Evolutionary conservation across 306 rosid species (phyloP).

Genomic region (Oxytropis ochrocephala): DNA sequence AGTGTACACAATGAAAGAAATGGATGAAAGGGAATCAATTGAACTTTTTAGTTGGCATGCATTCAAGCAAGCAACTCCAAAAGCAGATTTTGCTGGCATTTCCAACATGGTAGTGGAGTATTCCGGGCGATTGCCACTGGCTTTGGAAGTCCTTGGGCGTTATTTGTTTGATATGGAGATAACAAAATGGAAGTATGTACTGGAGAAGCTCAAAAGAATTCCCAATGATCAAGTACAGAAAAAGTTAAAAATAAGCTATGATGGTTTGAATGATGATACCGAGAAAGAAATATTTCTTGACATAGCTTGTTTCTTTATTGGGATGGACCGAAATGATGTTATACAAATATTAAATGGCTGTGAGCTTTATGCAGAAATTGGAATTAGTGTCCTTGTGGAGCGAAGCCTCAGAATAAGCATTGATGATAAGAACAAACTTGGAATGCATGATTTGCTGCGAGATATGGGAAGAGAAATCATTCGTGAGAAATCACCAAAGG

Average conservation of each 20-base stretch:
- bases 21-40: neutral
- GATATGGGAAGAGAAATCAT: neutral
- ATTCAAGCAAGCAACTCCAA: neutral
- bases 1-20: neutral
- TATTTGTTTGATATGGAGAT: neutral
- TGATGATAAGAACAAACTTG: neutral
- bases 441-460: neutral
- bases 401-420: neutral
- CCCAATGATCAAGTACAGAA: neutral
- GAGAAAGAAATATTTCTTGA: neutral
- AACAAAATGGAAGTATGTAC: neutral
- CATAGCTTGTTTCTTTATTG: neutral
- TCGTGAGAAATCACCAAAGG: neutral
- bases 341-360: neutral
- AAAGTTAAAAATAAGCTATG: neutral
- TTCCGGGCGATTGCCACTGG: neutral
- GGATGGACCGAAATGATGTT: neutral
- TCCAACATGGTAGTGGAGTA: neutral
- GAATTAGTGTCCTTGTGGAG: neutral
- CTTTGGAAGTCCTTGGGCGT: conserved; percentile 11
- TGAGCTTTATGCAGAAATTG: neutral
- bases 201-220: neutral
- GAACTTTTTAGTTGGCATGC: neutral
- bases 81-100: neutral
- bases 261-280: neutral